Base-by-base conservation (phyloP, 2,329 filamentous ascomycete species). In the Hypomyces rosellus region DNA sequence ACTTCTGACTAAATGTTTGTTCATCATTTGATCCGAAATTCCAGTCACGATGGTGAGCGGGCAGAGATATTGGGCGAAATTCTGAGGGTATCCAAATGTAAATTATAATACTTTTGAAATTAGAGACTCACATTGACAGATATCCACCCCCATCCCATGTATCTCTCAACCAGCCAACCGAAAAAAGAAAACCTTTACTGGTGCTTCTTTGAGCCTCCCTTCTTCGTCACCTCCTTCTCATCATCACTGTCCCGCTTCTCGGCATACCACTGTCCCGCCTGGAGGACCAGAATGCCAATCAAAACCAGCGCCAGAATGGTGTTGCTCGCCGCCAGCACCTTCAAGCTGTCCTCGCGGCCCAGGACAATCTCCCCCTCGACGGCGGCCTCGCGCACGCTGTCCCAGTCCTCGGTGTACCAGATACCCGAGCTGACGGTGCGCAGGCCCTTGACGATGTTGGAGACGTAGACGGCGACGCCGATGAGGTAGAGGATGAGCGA, bases 221-320 rank as follows among this genome's bases (percentile, higher is more conserved):
- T 61, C 56, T 67, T 60, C 58, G 84, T 80, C 56, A 85, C 76
- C 65, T 82, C 79, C 63, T 81, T 82, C 50, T 80, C 76, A 69
- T 96, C 91, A 66, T 91, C 86, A 63, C 78, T 78, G 70, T 97
- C 91, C 73, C 95, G 95, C 65, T 88, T 80, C 78, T 97, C 91
- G 22, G 93, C 93, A 73, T 99, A 99, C 93, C 92, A 97, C 78
- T 97, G 89, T 11, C 93, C 93, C 16, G 89, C 89, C 80, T 99
- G 93, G 63, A 99, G 72, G 34, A 96, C 88, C 57, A 99, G 68
- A 9, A 99, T 88, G 5, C 93, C 93, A 3, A 97, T 85, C 48
- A 99, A 72, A 30, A 99, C 89, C 41, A 99, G 78, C 34, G 92
- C 93, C 51, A 97, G 72, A 65, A 99, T 99, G 3, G 93, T 97